Conservation (phyloP, 1,284 basidiomycete genomes). For the Puccinia triticina region DNA sequence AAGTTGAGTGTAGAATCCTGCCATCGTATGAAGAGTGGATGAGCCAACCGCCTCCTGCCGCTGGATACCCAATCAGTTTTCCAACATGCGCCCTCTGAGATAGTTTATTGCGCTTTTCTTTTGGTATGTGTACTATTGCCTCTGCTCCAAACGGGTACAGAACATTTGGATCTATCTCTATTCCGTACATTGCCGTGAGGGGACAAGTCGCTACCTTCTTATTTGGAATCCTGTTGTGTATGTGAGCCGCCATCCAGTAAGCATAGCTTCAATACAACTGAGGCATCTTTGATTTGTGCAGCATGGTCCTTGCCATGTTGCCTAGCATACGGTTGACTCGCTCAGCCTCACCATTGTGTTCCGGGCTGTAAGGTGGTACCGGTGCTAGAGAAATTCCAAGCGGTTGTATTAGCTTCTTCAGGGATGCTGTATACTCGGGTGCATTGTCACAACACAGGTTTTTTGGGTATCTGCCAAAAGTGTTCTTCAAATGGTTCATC, state of each 20-base stretch:
- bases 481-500: neutral
- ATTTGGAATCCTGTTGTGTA: slow-evolving; percentile 15
- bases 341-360: slow-evolving; percentile 36
- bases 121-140: too few relatives aligned
- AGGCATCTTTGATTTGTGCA: neutral
- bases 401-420: neutral
- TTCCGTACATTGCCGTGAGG: too few relatives aligned
- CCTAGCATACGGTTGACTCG: slow-evolving; percentile 13
- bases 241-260: neutral
- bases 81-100: too few relatives aligned
- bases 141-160: too few relatives aligned
- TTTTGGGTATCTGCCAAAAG: neutral
- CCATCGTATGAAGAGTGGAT: neutral
- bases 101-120: too few relatives aligned
- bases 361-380: neutral
- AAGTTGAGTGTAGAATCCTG: neutral
- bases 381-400: neutral
- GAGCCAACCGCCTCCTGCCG: too few relatives aligned
- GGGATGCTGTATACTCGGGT: neutral
- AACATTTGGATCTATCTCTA: too few relatives aligned
- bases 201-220: neutral
- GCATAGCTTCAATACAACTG: neutral
- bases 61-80: too few relatives aligned
- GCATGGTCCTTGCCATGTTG: slow-evolving; percentile 9
- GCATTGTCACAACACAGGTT: neutral